Base-by-base conservation (phyloP, 768 basidiomycete genomes). In the Sistotremastrum suecicum region DNA sequence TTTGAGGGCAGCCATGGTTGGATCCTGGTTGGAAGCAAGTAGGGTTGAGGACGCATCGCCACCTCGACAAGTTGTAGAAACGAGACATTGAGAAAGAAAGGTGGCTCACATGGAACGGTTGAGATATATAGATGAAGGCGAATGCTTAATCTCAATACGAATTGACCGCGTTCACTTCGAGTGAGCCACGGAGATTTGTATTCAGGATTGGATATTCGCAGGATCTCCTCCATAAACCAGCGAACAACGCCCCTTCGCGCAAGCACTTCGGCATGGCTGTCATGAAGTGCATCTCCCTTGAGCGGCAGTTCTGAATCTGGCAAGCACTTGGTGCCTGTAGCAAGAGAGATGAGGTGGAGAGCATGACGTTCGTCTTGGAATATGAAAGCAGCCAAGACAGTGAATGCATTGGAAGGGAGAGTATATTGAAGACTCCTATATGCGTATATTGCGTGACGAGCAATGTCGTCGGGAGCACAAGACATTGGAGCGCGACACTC, bases 231-330 rank as follows among this genome's bases (percentile, higher is more conserved):
- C 33, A 90, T 59, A 41, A 89, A 64, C 88, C 89, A 97, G 29
- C 80, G 71, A 38, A 81, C 58, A 0, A 82, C 77, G 6, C 80
- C 80, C 32, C 92, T 70, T 12, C 88, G 73, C 2, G 89, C 89
- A n/a, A 95, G 68, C 20, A 92, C 75, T 61, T 97, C 92, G 7
- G 92, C 92, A 59, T 97, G 92, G 44, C 75, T 80, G 55, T 95
- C 92, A 55, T 92, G 89, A 11, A 95, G 51, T 1, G 77, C 71
- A 55, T 94, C 88, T 0, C 92, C 92, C 31, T 67, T 66, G 4
- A 60, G 53, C 0, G 89, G 78, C 0, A 89, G 65, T 45, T 70
- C 71, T 3, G 56, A 54, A 3, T 63, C 70, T 2, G 92, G 85
- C 0, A 91, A 70, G 54, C 85, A 89, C 64, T 94, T 94, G 3